Evolutionary conservation across 352 stramenopile genomes (phyloP).

Genomic region (Saprolegnia diclina): DNA sequence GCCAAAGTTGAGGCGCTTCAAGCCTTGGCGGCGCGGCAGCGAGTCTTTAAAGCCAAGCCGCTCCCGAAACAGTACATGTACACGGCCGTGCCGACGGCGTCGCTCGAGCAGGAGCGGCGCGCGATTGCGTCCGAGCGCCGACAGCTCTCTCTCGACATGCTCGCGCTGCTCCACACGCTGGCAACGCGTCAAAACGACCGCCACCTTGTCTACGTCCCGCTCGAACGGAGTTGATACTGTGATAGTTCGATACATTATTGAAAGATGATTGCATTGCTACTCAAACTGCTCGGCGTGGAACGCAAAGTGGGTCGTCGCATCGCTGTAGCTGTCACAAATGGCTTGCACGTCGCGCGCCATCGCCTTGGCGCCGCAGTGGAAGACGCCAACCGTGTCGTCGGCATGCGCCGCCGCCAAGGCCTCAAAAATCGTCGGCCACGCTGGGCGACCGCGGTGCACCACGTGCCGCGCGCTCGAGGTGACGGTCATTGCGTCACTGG

Average conservation of each 20-base stretch:
- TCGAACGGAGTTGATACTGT: not conserved
- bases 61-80: slow-evolving; percentile 13
- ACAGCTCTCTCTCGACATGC: slow-evolving; percentile 13
- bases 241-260: not conserved
- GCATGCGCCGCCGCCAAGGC: not conserved
- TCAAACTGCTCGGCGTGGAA: slow-evolving; percentile 9
- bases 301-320: not conserved
- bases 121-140: not conserved
- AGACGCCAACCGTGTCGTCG: not conserved
- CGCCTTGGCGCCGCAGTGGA: not conserved
- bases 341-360: not conserved
- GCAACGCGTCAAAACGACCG: not conserved
- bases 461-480: not conserved
- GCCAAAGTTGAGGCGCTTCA: slow-evolving; percentile 13
- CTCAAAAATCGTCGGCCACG: not conserved
- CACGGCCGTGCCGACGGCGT: not conserved
- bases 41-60: slow-evolving; percentile 19
- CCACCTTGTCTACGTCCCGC: not conserved
- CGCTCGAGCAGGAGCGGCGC: not conserved
- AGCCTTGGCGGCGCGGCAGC: slow-evolving; percentile 6
- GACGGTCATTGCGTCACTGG: not conserved
- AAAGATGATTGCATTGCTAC: not conserved
- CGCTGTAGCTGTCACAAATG: not conserved
- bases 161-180: slow-evolving; percentile 3
- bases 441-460: not conserved